These are phyloP conservation scores for Pleurozium schreberi DNA, from an alignment of 225 moss, liverwort and hornwort genomes.

Conservation along the genomic window DNA sequence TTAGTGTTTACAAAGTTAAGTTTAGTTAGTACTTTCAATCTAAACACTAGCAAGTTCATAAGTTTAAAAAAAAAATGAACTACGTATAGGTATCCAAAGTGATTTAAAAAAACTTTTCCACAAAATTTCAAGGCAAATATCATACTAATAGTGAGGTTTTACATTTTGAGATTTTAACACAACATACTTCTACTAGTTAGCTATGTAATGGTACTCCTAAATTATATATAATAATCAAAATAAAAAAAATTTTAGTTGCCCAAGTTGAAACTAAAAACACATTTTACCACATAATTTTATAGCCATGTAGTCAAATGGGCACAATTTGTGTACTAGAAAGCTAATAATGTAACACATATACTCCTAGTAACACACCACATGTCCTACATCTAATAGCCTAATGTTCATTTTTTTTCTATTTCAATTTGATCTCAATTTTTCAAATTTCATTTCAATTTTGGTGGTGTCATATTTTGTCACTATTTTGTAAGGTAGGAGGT, in stretches of 20 bases:
- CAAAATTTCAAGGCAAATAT: not conserved
- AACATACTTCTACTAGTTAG: not conserved
- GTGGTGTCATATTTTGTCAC: not conserved
- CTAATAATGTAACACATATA: not conserved
- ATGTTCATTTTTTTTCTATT: not conserved
- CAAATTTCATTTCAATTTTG: not conserved
- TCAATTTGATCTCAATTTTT: too few species aligned
- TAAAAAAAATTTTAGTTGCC: not conserved
- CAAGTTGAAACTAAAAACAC: not conserved
- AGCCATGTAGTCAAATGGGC: too few species aligned
- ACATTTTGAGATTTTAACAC: not conserved
- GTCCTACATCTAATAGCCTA: not conserved
- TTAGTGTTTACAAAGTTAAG: not conserved
- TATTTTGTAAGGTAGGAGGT: too few species aligned
- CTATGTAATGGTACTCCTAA: not conserved
- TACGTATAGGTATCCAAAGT: not conserved
- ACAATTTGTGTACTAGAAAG: not conserved
- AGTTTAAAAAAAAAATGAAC: not conserved
- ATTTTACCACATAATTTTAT: not conserved
- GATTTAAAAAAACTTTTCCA: not conserved
- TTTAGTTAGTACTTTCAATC: not conserved
- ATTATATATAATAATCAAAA: not conserved
- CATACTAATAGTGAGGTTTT: not conserved
- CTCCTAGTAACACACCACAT: accelerated
- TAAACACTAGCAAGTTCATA: not conserved